These are phyloP conservation scores for Diaporthe ampelina DNA, from an alignment of 2,329 filamentous ascomycete species.

Conservation along the genomic window DNA sequence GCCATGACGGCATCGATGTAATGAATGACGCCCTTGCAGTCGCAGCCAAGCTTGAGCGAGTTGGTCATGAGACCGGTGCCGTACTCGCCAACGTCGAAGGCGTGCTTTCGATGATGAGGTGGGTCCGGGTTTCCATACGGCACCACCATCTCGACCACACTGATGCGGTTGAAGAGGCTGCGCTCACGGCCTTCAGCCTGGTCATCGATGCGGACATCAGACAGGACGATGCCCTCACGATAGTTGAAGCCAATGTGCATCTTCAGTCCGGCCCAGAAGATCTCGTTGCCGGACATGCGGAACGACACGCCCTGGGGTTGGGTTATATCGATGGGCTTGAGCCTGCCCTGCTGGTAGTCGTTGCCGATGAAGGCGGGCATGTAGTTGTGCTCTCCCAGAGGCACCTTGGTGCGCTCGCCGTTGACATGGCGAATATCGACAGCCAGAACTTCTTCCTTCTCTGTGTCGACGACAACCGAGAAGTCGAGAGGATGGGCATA, in stretches of 20 bases:
- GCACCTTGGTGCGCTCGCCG: constrained; percentile 78
- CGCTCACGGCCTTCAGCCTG: constrained; percentile 74
- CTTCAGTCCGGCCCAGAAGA: constrained; percentile 94
- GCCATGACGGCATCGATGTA: constrained; percentile 92
- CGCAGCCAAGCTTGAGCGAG: constrained; percentile 80
- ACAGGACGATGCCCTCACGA: constrained; percentile 89
- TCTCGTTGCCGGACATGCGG: constrained; percentile 77
- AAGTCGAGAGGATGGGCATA: constrained; percentile 95
- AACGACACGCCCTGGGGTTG: constrained; percentile 90
- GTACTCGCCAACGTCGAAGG: constrained; percentile 85
- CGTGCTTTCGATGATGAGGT: constrained; percentile 85
- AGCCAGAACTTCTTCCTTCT: constrained; percentile 82
- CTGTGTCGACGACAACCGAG: constrained; percentile 89
- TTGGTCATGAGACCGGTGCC: constrained; percentile 89
- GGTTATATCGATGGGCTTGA: constrained; percentile 83
- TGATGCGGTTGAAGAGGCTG: constrained; percentile 89
- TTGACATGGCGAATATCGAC: constrained; percentile 87
- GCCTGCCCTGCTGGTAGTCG: constrained; percentile 80
- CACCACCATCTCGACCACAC: constrained; percentile 93
- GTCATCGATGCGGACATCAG: constrained; percentile 91
- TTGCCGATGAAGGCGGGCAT: constrained; percentile 75
- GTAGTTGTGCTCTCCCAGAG: constrained; percentile 84
- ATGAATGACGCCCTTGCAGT: constrained; percentile 92
- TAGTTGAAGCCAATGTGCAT: constrained; percentile 97
- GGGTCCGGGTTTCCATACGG: constrained; percentile 87